A percentile compares a stretch with the other conserved stretches of the same genome.
phyloP scores from a whole-genome alignment of 495 filamentous ascomycete species.

The Podospora appendiculata region DNA sequence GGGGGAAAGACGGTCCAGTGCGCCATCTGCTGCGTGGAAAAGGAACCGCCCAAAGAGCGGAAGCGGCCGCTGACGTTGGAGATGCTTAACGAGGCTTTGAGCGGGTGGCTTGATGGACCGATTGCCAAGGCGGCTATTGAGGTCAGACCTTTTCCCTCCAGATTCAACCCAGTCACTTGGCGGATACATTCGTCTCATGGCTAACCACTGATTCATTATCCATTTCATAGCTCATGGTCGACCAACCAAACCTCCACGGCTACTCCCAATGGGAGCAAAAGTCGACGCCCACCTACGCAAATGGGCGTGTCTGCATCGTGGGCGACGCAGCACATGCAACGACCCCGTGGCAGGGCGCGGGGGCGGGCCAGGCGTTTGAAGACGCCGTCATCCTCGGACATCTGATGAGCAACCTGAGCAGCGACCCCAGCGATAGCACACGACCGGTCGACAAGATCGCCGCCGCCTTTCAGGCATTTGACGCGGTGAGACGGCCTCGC shows the following conservation, averaged over 20 bases:
- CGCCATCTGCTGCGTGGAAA: slow-evolving; percentile 3
- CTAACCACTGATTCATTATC: not conserved
- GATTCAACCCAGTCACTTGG: not conserved
- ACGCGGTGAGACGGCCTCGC: slow-evolving; percentile 10
- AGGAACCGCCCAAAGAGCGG: not conserved
- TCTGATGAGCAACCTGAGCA: not conserved
- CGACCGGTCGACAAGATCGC: not conserved
- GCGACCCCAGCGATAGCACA: not conserved
- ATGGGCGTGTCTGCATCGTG: slow-evolving; percentile 21
- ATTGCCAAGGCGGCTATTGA: not conserved
- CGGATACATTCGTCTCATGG: not conserved
- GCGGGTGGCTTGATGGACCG: not conserved
- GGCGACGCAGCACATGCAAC: slow-evolving; percentile 39
- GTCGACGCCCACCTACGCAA: slow-evolving; percentile 9
- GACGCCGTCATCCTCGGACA: not conserved
- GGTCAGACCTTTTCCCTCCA: not conserved
- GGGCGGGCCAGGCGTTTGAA: not conserved
- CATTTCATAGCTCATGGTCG: not conserved
- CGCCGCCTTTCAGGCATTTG: slow-evolving; percentile 12
- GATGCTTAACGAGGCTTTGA: not conserved
- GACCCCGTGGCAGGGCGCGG: slow-evolving; percentile 23
- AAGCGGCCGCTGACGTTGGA: not conserved
- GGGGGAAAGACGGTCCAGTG: slow-evolving; percentile 9
- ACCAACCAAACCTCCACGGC: not conserved
- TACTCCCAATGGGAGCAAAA: not conserved